phyloP scores from a whole-genome alignment of 2,329 filamentous ascomycete genomes.

The Exophiala phaeomuriformis region DNA sequence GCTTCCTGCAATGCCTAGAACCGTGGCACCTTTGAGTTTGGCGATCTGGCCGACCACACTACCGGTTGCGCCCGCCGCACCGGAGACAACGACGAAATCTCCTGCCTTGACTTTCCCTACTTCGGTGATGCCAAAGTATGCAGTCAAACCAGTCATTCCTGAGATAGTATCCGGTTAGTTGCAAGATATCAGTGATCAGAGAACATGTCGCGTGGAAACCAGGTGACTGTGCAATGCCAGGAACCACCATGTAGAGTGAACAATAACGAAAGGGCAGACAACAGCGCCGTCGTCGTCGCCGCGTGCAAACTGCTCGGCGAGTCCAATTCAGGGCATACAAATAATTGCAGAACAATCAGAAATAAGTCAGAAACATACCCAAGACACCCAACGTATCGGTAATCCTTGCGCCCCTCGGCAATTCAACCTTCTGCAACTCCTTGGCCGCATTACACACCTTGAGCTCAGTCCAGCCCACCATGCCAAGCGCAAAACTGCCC shows the following conservation, averaged over 20 bases:
- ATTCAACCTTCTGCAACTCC: conserved; percentile 39
- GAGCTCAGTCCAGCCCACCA: conserved; percentile 60
- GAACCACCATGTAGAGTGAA: too few relatives aligned
- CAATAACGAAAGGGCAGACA: too few relatives aligned
- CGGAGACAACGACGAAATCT: conserved; percentile 69
- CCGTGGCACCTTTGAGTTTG: conserved; percentile 60
- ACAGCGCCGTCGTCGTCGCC: too few relatives aligned
- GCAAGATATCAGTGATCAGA: too few relatives aligned
- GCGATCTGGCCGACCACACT: conserved; percentile 71
- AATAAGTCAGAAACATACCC: conserved; percentile 16
- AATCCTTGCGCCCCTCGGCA: conserved; percentile 42
- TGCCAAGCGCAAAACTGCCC: conserved; percentile 52
- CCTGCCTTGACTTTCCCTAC: conserved; percentile 61
- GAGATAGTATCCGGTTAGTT: not conserved
- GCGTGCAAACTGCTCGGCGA: not conserved
- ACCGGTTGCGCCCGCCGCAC: conserved; percentile 71
- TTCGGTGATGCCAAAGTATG: conserved; percentile 66
- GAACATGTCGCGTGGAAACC: too few relatives aligned
- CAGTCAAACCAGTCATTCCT: conserved; percentile 64
- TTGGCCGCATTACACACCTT: conserved; percentile 49
- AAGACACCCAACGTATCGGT: conserved; percentile 57
- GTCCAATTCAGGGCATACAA: not conserved
- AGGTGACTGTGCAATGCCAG: too few relatives aligned
- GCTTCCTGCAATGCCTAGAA: conserved; percentile 60
- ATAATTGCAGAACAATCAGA: not conserved